Conservation (phyloP, 495 filamentous ascomycete genomes). For the Cryomyces antarcticus region DNA sequence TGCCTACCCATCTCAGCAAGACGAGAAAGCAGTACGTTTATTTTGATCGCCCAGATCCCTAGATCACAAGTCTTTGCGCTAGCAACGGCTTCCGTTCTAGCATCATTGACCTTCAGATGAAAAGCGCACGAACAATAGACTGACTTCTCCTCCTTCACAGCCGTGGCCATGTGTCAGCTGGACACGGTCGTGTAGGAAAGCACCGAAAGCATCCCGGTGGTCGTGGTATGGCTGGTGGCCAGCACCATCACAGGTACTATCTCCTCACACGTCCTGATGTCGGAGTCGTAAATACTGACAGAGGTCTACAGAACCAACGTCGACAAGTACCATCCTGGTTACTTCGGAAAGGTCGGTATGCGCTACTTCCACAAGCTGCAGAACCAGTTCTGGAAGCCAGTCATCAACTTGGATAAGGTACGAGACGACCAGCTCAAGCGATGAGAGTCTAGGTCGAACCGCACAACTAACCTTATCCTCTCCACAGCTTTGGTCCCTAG, state of each 20-base stretch:
- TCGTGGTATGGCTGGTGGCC: conserved; percentile 90
- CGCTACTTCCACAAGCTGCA: conserved; percentile 80
- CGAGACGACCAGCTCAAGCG: neutral
- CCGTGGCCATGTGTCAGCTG: conserved; percentile 88
- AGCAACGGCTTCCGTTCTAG: neutral
- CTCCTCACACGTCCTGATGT: neutral
- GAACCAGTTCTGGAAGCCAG: conserved; percentile 83
- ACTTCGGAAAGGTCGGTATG: conserved; percentile 98
- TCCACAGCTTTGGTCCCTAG: conserved; percentile 55
- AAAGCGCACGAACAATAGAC: conserved; percentile 1
- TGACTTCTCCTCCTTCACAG: conserved; percentile 24
- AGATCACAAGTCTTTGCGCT: neutral
- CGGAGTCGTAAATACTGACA: too few relatives aligned
- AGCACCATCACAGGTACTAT: conserved; percentile 59
- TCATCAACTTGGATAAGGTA: conserved; percentile 82
- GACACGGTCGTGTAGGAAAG: conserved; percentile 82
- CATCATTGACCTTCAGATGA: conserved; percentile 8
- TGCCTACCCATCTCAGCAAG: conserved; percentile 69
- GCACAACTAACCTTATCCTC: too few relatives aligned
- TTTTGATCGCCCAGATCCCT: conserved; percentile 4
- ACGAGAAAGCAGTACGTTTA: conserved; percentile 64
- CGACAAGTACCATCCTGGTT: conserved; percentile 89
- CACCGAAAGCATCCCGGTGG: conserved; percentile 88
- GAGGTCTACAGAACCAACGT: conserved; percentile 43
- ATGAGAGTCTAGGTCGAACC: neutral